Base-by-base conservation (phyloP, 441 rosid species). In the Populus hybrid region DNA sequence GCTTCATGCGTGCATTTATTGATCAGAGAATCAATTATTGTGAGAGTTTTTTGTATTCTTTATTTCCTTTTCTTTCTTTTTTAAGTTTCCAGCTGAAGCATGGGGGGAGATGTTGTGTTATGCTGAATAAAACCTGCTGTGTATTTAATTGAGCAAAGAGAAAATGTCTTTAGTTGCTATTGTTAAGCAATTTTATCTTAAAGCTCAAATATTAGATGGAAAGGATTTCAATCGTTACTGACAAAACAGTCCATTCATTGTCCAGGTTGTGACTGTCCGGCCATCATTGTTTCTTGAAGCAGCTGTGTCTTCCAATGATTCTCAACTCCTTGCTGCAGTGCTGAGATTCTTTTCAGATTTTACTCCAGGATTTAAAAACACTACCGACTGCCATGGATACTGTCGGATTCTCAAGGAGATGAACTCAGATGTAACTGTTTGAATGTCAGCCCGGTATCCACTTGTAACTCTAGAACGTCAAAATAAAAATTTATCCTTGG, bases 291-390 rank as follows among this genome's bases (percentile, higher is more conserved):
- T 92, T 79, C 91, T 94, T 40, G 97, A 93, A 84, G 93, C 94
- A 50, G 95, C 98, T 45, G 86, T 84, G 68, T 87, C 96, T 61
- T 84, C 95, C n/a, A 88, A 86, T 59, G 90, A 94, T 76, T 70
- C 93, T 6, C 94, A 92, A 74, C 92, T 82, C 73, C 84, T 96
- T 79, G 97, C 97, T 61, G 96, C 97, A 2, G 94, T 94, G 65
- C 85, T 96, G 78, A 90, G 98, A 80, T 95, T 94, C 84, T 94
- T 94, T 82, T 84, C 91, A 7, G 98, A 96, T 80, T 83, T 91
- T 76, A 82, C 82, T 74, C 97, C 97, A 7, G 93, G 92, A 73
- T 94, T 95, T 74, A 86, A 77, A 72, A 88, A 80, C 82, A 91
- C 94, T 66, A 10, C 88, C 0, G 98, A 94, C 76, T 87, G 91